A percentile compares a stretch with the other conserved stretches of the same genome.
phyloP scores from a whole-genome alignment of 176 grass and related monocot genomes.

The Ananas comosus region DNA sequence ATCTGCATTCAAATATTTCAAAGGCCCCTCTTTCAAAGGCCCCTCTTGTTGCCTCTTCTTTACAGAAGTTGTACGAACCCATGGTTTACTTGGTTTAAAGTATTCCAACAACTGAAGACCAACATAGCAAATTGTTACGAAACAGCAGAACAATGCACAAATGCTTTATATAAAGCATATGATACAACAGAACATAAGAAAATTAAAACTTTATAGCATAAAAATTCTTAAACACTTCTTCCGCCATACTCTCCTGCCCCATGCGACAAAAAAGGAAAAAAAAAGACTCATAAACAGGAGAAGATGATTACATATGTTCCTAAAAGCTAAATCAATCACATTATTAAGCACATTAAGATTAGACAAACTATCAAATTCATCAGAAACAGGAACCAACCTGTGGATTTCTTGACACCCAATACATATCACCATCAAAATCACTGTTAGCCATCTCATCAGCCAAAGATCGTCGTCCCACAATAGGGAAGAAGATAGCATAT shows the following conservation, averaged over 20 bases:
- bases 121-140: neutral
- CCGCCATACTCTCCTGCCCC: neutral
- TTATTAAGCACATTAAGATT: neutral
- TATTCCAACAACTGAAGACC: constrained; percentile 45
- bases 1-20: constrained; percentile 15
- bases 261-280: neutral
- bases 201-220: no score
- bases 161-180: neutral
- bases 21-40: constrained; percentile 11
- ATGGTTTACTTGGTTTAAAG: constrained; percentile 36
- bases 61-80: constrained; percentile 11
- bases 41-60: neutral
- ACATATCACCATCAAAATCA: constrained; percentile 68
- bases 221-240: no score
- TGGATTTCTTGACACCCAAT: constrained; percentile 58
- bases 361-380: neutral
- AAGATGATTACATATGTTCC: neutral
- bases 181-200: neutral
- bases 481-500: constrained; percentile 65
- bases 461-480: constrained; percentile 43
- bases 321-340: neutral
- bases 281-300: neutral
- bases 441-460: constrained; percentile 76
- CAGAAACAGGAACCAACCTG: constrained; percentile 23
- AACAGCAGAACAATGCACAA: neutral